Base-by-base conservation (phyloP, 2,329 filamentous ascomycete genomes). In the Fusarium sp. region DNA sequence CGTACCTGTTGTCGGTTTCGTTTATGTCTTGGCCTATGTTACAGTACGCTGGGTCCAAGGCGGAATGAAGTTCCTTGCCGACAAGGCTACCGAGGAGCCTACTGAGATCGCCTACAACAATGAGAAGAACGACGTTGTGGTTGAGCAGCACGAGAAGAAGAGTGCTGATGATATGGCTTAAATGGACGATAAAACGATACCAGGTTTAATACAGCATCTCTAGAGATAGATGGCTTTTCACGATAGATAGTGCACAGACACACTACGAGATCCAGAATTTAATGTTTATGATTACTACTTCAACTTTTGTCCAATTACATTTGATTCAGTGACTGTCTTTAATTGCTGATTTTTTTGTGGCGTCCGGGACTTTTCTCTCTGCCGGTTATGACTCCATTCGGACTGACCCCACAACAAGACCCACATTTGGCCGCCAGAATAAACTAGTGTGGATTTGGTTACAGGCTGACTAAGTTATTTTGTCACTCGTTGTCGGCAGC, bases 131-230 rank as follows among this genome's bases (percentile, higher is more conserved):
- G n/a, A n/a, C n/a, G n/a, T n/a, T n/a, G n/a, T n/a, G n/a, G n/a
- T n/a, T n/a, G n/a, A n/a, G 67, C 13, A 74, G 64, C 58, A 48
- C 13, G 72, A 75, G 64, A 74, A 71, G 72, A 72, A 70, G 56
- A n/a, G n/a, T n/a, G 51, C 46, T 5, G 3, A 58, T 12, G 59
- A 72, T 0, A 58, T 65, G 62, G 72, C 70, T 46, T 64, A 64
- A 15, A 44, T 16, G 24, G 9, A 43, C 12, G 6, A 24, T 4
- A 41, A 34, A 34, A 47, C 25, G 3, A 63, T n/a, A 30, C 27
- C 30, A 34, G 30, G 10, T 40, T 22, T 38, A 38, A 29, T 52
- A 38, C 63, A 20, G 16, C 29, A 11, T 38, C 32, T 34, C 16
- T 41, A 20, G 30, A 38, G 25, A 3, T 52, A 52, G 38, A 38